phyloP scores from a whole-genome alignment of 2,329 filamentous ascomycete genomes.

The Verticillium isaacii region DNA sequence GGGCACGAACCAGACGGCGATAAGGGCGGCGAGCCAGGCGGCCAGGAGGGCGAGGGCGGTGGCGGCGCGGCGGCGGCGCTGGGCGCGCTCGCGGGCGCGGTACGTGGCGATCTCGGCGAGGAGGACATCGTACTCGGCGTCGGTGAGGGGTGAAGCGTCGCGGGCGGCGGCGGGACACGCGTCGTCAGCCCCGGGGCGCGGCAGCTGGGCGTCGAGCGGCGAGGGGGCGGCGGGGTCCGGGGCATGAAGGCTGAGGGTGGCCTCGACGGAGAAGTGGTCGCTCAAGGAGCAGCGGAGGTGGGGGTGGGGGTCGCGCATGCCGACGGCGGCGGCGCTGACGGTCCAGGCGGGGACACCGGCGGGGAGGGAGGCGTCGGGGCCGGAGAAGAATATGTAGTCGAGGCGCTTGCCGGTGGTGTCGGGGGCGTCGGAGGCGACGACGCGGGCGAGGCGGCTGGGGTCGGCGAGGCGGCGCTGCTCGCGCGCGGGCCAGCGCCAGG shows the following conservation, averaged over 20 bases:
- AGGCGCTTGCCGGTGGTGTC: conserved; percentile 80
- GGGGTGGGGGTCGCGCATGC: conserved; percentile 78
- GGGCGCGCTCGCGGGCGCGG: conserved; percentile 62
- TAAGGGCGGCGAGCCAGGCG: conserved; percentile 67
- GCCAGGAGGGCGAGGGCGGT: conserved; percentile 69
- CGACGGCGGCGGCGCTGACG: conserved; percentile 66
- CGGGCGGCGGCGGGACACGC: conserved; percentile 14
- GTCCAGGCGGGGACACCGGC: conserved; percentile 48
- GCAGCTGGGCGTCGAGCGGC: conserved; percentile 26
- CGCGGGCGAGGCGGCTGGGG: conserved; percentile 51
- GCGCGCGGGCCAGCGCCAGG: conserved; percentile 81
- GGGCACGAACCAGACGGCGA: conserved; percentile 84
- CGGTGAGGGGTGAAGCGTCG: conserved; percentile 15
- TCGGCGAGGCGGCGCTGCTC: conserved; percentile 64
- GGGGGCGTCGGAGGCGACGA: conserved; percentile 57
- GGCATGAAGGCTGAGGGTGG: conserved; percentile 57
- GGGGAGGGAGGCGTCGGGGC: conserved; percentile 20
- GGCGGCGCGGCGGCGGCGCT: conserved; percentile 64
- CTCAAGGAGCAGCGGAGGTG: conserved; percentile 80
- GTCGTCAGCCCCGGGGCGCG: conserved; percentile 3
- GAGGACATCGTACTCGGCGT: conserved; percentile 56
- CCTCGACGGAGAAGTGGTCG: conserved; percentile 90
- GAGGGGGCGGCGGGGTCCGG: conserved; percentile 17
- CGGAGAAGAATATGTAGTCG: conserved; percentile 89
- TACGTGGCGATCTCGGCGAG: conserved; percentile 67